Base-by-base conservation (phyloP, 164 flowering plant species). In the Stephania yunnanensis region DNA sequence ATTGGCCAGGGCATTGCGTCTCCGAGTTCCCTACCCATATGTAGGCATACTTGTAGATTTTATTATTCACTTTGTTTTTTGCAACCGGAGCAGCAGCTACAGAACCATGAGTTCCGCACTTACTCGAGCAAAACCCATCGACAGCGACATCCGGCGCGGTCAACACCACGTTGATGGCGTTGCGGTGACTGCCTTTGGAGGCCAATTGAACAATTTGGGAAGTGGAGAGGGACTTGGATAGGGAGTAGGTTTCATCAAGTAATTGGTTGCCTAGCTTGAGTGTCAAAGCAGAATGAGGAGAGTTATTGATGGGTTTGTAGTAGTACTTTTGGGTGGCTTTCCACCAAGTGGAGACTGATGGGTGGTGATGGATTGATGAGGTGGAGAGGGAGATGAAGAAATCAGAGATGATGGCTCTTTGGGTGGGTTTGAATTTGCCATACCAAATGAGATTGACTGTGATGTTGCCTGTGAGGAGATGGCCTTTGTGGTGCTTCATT, bases 11-110 rank as follows among this genome's bases (percentile, higher is more conserved):
- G 73, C 98, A 93, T 84, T 90, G 97, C 1, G 69, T 78, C 84
- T 81, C 97, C 58, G 98, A 75, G 86, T 93, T 90, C 0, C 98
- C 98, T 0, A 93, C 97, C 98, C 98, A 92, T 0, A 84, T 76
- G 75, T 87, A 93, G 0, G 92, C 84, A 63, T 36, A 36, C 42
- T 36, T 36, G 42, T 36, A 36, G 42, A 36, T 36, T 36, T 36
- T 36, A 36, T 4, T 36, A 36, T 4, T 36, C 42, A 2, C 42
- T 36, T 36, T 36, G 42, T 4, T 36, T 36, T 36, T 36, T 4
- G 42, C 42, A 36, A 76, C 74, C 22, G 82, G 5, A 17, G 45
- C 10, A 65, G 10, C 9, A 46, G 45, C 58, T 70, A 78, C 84
- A 44, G 86, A 81, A 45, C 86, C 85, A 74, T 88, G 91, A 67